Percentiles rank a stretch among this genome's conserved stretches.
Evolutionary conservation across 345 rosid genomes (phyloP).

Genomic region (Psidium guajava): DNA sequence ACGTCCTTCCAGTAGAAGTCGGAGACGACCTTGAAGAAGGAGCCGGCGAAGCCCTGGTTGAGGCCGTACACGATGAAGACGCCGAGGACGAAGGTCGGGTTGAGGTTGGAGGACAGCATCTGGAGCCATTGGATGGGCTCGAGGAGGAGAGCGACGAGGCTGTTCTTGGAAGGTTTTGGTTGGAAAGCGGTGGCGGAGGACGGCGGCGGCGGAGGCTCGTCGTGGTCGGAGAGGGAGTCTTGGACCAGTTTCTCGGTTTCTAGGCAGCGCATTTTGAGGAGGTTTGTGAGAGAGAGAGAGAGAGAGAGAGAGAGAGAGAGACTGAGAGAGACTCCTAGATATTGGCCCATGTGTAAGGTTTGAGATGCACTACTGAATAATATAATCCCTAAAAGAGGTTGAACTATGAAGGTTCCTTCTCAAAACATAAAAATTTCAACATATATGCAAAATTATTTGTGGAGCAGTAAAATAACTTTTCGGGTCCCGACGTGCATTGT

Average conservation of each 20-base stretch:
- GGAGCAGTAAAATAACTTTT: neutral
- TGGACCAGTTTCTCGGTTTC: conserved; percentile 13
- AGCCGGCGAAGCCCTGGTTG: conserved; percentile 65
- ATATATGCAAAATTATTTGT: neutral
- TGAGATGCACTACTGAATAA: neutral
- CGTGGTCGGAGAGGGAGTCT: neutral
- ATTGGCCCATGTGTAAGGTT: neutral
- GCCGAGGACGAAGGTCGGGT: conserved; percentile 54
- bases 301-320: neutral
- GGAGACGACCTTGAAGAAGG: conserved; percentile 62
- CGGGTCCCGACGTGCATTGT: neutral
- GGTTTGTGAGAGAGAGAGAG: neutral
- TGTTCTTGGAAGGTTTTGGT: neutral
- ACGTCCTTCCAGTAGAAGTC: conserved; percentile 89
- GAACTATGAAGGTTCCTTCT: neutral
- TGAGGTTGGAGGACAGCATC: conserved; percentile 51
- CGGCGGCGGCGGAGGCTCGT: neutral
- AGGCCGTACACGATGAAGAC: conserved; percentile 63
- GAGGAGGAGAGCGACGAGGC: conserved; percentile 20
- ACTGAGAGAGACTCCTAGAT: neutral
- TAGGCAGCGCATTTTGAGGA: conserved; percentile 5
- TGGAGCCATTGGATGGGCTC: conserved; percentile 66
- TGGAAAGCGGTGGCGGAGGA: neutral
- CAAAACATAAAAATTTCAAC: neutral
- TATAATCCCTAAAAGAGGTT: neutral